These are phyloP conservation scores for Xylaria multiplex DNA, from an alignment of 2,329 filamentous ascomycete genomes.

Conservation along the genomic window DNA sequence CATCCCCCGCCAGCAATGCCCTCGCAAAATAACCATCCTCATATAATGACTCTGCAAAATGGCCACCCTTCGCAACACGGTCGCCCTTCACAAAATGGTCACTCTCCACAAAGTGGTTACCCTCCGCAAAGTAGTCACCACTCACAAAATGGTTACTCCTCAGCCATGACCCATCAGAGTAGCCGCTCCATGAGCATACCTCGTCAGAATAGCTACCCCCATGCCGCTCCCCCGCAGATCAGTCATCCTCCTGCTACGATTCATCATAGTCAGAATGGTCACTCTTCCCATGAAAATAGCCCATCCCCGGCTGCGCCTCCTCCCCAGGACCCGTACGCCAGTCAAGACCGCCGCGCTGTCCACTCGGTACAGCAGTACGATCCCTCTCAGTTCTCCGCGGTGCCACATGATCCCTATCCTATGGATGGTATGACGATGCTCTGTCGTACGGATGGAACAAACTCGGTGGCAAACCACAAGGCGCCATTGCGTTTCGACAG, in stretches of 20 bases:
- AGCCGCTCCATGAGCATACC: neutral
- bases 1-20: conserved; percentile 34
- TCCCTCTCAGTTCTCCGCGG: conserved; percentile 68
- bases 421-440: conserved; percentile 98
- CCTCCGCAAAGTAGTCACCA: too few species aligned
- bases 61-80: neutral
- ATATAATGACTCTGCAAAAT: conserved; percentile 4
- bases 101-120: conserved; percentile 9
- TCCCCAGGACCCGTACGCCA: conserved; percentile 28
- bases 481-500: conserved; percentile 24
- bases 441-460: conserved; percentile 78
- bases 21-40: conserved; percentile 21
- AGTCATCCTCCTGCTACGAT: neutral
- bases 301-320: conserved; percentile 16
- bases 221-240: conserved; percentile 8
- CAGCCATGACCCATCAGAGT: conserved; percentile 15
- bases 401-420: conserved; percentile 94
- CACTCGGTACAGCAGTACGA: conserved; percentile 56
- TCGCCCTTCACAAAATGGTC: conserved; percentile 19
- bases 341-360: conserved; percentile 42
- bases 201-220: conserved; percentile 11
- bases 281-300: conserved; percentile 8
- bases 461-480: conserved; percentile 56
- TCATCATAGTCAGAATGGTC: neutral
- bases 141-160: conserved; percentile 13